phyloP scores from a whole-genome alignment of 164 flowering plant genomes.

The Chloranthus sessilifolius region DNA sequence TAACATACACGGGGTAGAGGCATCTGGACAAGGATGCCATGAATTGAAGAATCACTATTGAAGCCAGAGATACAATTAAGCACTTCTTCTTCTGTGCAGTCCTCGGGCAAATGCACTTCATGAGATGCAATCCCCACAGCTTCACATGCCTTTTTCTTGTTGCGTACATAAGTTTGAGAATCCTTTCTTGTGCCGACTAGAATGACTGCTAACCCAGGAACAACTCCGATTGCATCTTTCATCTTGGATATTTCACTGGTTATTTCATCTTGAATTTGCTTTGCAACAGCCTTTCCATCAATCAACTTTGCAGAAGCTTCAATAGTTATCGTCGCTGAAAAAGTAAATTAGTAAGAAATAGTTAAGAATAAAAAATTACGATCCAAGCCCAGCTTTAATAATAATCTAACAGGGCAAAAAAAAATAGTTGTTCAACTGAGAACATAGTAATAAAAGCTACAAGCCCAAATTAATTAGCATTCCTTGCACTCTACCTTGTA shows the following conservation, averaged over 20 bases:
- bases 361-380: not conserved
- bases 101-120: constrained; percentile 65
- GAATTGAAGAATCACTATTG: constrained; percentile 72
- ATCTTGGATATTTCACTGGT: constrained; percentile 60
- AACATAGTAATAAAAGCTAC: not conserved
- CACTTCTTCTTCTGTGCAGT: constrained; percentile 67
- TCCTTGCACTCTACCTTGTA: no score
- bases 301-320: constrained; percentile 58
- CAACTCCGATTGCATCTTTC: constrained; percentile 70
- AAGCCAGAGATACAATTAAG: constrained; percentile 49
- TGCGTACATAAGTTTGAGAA: constrained; percentile 87
- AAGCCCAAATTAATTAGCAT: not conserved
- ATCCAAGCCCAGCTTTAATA: not conserved
- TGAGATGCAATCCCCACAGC: constrained; percentile 80
- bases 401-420: no score
- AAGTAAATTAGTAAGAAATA: constrained; percentile 5
- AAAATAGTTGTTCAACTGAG: no score
- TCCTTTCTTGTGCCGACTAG: constrained; percentile 91
- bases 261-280: constrained; percentile 71
- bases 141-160: constrained; percentile 85
- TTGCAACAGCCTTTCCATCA: constrained; percentile 81
- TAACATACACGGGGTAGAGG: constrained; percentile 77
- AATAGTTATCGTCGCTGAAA: constrained; percentile 33
- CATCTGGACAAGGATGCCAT: constrained; percentile 94
- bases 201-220: constrained; percentile 95